Conservation (phyloP, 768 basidiomycete species). For the Kondoa malvinella region DNA sequence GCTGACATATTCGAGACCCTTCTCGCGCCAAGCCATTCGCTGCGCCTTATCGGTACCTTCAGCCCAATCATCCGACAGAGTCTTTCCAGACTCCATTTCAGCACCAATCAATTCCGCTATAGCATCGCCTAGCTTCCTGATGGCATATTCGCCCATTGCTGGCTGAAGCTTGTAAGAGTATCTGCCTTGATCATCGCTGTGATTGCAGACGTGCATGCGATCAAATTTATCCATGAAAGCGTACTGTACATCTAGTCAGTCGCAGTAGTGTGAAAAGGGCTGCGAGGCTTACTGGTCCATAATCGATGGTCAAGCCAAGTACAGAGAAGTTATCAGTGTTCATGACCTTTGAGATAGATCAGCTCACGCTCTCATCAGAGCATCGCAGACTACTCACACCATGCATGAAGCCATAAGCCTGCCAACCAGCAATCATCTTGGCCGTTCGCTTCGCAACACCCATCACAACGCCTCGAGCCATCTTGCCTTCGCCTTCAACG, state of each 20-base stretch:
- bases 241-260: background rate
- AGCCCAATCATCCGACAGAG: slow-evolving; percentile 41
- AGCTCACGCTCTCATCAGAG: background rate
- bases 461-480: slow-evolving; percentile 38
- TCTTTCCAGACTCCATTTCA: slow-evolving; percentile 44
- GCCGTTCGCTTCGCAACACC: slow-evolving; percentile 74
- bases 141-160: slow-evolving; percentile 46
- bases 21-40: slow-evolving; percentile 46
- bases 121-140: slow-evolving; percentile 45
- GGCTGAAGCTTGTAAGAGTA: slow-evolving; percentile 32
- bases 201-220: slow-evolving; percentile 71
- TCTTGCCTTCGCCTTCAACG: slow-evolving; percentile 3
- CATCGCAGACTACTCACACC: background rate
- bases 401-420: slow-evolving; percentile 42
- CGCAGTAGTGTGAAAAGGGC: background rate
- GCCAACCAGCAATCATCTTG: slow-evolving; percentile 87
- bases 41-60: slow-evolving; percentile 40
- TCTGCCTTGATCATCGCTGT: slow-evolving; percentile 51
- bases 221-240: slow-evolving; percentile 32
- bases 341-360: slow-evolving; percentile 39
- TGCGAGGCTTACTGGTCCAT: slow-evolving; percentile 36
- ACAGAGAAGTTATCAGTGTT: slow-evolving; percentile 70
- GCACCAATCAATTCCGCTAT: slow-evolving; percentile 74
- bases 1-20: slow-evolving; percentile 41
- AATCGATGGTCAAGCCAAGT: slow-evolving; percentile 40